Percentiles rank a stretch among this genome's conserved stretches.
Conservation (phyloP, 345 rosid species). For the Schrenkiella parvula region DNA sequence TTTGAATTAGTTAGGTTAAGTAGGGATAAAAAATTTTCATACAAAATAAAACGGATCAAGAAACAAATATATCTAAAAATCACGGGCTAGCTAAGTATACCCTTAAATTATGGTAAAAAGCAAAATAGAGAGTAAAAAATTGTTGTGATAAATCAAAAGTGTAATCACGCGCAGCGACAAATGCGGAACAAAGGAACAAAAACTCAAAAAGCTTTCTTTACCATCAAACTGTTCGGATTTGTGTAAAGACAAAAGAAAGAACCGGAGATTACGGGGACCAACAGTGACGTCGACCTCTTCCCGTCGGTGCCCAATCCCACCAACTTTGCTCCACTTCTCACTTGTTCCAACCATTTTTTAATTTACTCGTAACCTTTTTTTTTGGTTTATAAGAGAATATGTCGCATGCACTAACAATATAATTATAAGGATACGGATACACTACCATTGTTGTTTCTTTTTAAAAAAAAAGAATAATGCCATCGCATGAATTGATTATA, state of each 20-base stretch:
- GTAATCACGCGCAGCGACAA: constrained; percentile 25
- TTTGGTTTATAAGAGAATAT: background rate
- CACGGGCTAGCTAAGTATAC: constrained; percentile 16
- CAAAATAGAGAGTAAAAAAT: background rate
- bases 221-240: constrained; percentile 27
- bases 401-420: background rate
- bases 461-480: background rate
- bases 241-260: constrained; percentile 25
- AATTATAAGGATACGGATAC: background rate
- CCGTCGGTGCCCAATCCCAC: constrained; percentile 36
- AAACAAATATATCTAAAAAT: background rate
- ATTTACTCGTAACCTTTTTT: background rate
- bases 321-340: constrained; percentile 15
- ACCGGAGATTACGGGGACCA: constrained; percentile 35
- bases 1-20: no score
- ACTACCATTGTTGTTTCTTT: background rate
- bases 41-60: background rate
- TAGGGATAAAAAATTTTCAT: background rate
- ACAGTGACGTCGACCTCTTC: constrained; percentile 29
- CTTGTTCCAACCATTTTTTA: background rate
- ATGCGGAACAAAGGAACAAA: constrained; percentile 19
- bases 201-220: constrained; percentile 3
- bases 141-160: constrained; percentile 2
- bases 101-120: constrained; percentile 3
- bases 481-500: background rate